Evolutionary conservation across 1,284 basidiomycete genomes (phyloP).

Genomic region (Cryptococcus deneoformans): DNA sequence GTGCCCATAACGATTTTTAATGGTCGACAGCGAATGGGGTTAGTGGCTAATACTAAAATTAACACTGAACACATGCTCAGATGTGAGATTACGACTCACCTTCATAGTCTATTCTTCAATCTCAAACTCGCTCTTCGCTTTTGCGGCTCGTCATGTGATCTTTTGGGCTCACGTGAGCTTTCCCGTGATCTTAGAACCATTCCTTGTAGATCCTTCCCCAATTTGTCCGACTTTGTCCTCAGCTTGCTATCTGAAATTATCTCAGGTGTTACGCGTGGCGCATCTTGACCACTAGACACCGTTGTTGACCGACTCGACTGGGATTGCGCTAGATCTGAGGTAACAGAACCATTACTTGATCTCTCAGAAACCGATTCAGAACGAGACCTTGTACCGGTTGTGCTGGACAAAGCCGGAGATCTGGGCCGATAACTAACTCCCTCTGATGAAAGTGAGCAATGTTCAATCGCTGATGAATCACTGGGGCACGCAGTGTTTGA

Average conservation of each 20-base stretch:
- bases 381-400: constrained; percentile 9
- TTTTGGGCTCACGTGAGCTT: neutral
- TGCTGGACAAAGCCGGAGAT: constrained; percentile 8
- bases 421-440: neutral
- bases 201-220: neutral
- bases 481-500: neutral
- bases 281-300: neutral
- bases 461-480: neutral
- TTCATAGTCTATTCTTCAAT: too few species aligned
- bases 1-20: too few species aligned
- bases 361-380: neutral
- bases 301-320: neutral
- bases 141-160: too few species aligned
- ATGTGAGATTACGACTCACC: too few species aligned
- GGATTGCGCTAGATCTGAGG: neutral
- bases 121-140: too few species aligned
- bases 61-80: too few species aligned
- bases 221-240: neutral
- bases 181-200: neutral
- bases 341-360: neutral
- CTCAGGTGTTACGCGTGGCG: neutral
- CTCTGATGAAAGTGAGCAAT: neutral
- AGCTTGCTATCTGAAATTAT: neutral
- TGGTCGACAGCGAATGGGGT: too few species aligned
- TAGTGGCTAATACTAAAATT: too few species aligned